These are phyloP conservation scores for Fusarium sp. DNA, from an alignment of 2,329 filamentous ascomycete species.

Conservation along the genomic window DNA sequence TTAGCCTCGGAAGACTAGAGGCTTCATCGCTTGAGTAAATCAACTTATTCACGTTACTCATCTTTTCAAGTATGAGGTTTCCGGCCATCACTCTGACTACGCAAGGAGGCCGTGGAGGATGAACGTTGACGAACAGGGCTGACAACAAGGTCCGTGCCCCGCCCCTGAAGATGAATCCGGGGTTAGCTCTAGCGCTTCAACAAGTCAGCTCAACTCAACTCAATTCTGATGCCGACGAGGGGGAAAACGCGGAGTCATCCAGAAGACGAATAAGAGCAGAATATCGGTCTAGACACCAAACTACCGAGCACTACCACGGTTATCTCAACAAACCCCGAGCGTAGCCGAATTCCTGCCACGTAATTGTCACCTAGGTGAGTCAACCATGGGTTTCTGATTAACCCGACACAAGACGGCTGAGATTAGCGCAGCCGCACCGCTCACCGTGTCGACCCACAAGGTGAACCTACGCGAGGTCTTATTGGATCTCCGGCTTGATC, in stretches of 20 bases:
- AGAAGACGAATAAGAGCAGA: neutral
- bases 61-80: rapidly evolving
- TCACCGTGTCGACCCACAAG: slow-evolving; percentile 16
- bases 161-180: slow-evolving; percentile 31
- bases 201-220: neutral
- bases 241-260: slow-evolving; percentile 8
- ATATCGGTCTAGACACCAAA: neutral
- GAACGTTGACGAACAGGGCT: neutral
- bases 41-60: too few species aligned
- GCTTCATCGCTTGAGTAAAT: too few species aligned
- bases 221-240: slow-evolving; percentile 7
- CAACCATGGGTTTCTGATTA: slow-evolving; percentile 15
- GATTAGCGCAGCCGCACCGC: slow-evolving; percentile 21
- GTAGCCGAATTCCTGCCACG: slow-evolving; percentile 18
- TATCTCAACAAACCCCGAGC: slow-evolving; percentile 24
- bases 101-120: too few species aligned
- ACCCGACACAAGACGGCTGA: slow-evolving; percentile 25
- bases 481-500: neutral
- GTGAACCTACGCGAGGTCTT: neutral
- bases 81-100: neutral
- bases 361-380: slow-evolving; percentile 32
- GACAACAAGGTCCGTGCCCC: slow-evolving; percentile 2
- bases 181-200: slow-evolving; percentile 30
- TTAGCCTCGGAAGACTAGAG: too few species aligned
- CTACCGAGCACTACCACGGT: neutral